Percentiles rank a stretch among this genome's conserved stretches.
phyloP scores from a whole-genome alignment of 2,329 filamentous ascomycete species.

The Trichoderma hamatum region DNA sequence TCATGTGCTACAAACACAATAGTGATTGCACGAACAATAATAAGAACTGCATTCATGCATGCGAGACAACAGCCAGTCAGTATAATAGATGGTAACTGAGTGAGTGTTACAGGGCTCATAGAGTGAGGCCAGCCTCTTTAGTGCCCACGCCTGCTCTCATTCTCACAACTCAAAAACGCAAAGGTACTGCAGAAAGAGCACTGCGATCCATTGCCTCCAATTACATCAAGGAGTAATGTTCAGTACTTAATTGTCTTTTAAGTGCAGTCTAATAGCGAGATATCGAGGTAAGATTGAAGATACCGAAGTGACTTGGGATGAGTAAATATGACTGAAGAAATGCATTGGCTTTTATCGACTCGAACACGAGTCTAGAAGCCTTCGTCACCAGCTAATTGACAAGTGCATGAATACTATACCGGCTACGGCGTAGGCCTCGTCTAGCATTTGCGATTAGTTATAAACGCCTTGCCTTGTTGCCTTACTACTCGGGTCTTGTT shows the following conservation, averaged over 20 bases:
- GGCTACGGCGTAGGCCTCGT: background rate
- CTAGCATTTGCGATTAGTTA: background rate
- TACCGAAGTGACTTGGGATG: background rate
- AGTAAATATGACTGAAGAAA: background rate
- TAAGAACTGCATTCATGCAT: too few relatives aligned
- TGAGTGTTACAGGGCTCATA: too few relatives aligned
- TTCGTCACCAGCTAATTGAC: background rate
- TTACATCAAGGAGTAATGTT: background rate
- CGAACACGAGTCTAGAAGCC: background rate
- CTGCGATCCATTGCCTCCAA: too few relatives aligned
- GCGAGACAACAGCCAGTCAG: too few relatives aligned
- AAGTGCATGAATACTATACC: background rate
- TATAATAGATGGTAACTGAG: too few relatives aligned
- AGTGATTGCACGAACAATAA: too few relatives aligned
- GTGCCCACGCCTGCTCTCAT: too few relatives aligned
- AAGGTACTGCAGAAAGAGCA: too few relatives aligned
- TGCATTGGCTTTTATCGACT: background rate
- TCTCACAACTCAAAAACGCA: too few relatives aligned
- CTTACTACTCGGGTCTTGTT: background rate
- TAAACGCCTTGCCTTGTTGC: background rate
- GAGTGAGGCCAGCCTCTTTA: too few relatives aligned
- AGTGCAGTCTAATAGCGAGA: background rate
- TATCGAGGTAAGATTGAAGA: background rate
- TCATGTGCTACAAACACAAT: too few relatives aligned
- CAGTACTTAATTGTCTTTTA: background rate